These are phyloP conservation scores for Colletotrichum tamarilloi DNA, from an alignment of 2,329 filamentous ascomycete species.

Conservation along the genomic window DNA sequence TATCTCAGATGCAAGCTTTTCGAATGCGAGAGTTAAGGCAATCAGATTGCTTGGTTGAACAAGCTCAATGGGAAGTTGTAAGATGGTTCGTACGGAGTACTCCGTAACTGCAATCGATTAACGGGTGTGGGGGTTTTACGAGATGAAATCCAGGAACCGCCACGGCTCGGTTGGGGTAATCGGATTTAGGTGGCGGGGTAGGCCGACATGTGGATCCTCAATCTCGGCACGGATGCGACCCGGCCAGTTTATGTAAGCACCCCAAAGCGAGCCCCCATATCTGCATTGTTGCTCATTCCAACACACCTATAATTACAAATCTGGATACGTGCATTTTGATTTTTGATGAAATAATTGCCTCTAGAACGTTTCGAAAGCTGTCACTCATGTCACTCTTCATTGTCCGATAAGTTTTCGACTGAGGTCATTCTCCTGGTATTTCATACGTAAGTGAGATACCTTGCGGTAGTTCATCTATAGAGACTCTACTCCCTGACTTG, in stretches of 20 bases:
- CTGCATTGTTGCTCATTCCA: background rate
- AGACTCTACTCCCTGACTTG: too few relatives aligned
- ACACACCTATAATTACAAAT: too few relatives aligned
- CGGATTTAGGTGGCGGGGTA: background rate
- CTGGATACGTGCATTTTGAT: background rate
- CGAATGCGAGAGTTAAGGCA: background rate
- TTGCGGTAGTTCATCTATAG: too few relatives aligned
- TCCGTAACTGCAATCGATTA: background rate
- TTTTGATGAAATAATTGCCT: too few relatives aligned
- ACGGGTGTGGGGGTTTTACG: background rate
- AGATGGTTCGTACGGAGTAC: background rate
- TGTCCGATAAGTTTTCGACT: too few relatives aligned
- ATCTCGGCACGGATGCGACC: background rate
- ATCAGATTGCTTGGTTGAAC: background rate
- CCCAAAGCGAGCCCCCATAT: background rate
- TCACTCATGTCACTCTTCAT: too few relatives aligned
- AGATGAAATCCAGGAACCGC: background rate
- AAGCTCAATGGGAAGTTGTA: background rate
- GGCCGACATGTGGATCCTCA: background rate
- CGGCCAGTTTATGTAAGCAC: background rate
- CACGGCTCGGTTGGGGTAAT: background rate
- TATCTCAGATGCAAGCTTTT: background rate
- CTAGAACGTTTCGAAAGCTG: too few relatives aligned
- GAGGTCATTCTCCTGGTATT: too few relatives aligned
- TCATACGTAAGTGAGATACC: too few relatives aligned